Conservation (phyloP, 352 stramenopile species). For the Phytophthora palmivora region DNA sequence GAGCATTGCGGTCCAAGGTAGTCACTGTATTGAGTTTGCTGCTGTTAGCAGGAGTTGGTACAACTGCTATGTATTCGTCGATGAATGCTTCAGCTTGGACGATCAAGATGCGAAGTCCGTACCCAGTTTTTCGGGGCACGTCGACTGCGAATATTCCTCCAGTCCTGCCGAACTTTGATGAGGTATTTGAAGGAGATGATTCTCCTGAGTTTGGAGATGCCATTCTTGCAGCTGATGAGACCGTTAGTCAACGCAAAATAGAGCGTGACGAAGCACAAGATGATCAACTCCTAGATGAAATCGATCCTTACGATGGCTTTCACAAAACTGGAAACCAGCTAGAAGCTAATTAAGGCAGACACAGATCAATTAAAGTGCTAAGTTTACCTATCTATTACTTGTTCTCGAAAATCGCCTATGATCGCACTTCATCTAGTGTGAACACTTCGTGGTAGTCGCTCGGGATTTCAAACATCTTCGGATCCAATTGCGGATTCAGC, state of each 20-base stretch:
- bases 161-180: neutral
- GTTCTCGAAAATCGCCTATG: conserved; percentile 27
- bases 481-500: conserved; percentile 56
- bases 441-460: conserved; percentile 62
- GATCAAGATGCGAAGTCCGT: conserved; percentile 11
- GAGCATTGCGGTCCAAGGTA: conserved; percentile 27
- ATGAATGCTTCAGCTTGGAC: conserved; percentile 9
- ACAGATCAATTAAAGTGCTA: neutral
- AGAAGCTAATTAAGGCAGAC: conserved; percentile 12
- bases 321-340: conserved; percentile 1
- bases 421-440: conserved; percentile 60
- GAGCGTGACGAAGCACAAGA: conserved; percentile 5
- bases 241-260: neutral
- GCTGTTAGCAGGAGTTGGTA: conserved; percentile 22
- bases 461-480: conserved; percentile 64
- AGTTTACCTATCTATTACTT: conserved; percentile 6
- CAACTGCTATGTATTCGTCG: conserved; percentile 18
- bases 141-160: neutral
- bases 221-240: conserved; percentile 14
- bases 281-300: conserved; percentile 20
- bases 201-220: conserved; percentile 12
- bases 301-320: conserved; percentile 28
- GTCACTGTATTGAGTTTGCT: conserved; percentile 24
- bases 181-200: conserved; percentile 25
- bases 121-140: conserved; percentile 18